Evolutionary conservation across 257 asterid genomes (phyloP).

Genomic region (Solanum clarkiae): DNA sequence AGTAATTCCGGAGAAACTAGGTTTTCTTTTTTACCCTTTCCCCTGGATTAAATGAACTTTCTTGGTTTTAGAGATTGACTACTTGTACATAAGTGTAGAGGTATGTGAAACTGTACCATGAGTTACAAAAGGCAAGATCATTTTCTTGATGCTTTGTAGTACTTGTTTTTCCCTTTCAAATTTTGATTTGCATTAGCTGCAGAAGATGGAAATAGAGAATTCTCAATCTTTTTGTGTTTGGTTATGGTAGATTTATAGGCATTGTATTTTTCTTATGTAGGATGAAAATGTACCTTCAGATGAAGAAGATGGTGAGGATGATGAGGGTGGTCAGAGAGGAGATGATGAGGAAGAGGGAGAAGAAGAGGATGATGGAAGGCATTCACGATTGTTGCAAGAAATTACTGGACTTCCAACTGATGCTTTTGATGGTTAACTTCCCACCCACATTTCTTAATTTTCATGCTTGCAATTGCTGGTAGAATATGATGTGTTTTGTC

Average conservation of each 20-base stretch:
- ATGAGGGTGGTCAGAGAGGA: constrained; percentile 10
- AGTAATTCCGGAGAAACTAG: not conserved
- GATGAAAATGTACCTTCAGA: constrained; percentile 76
- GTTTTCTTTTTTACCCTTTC: too few species aligned
- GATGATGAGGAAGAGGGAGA: constrained; percentile 6
- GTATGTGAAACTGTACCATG: not conserved
- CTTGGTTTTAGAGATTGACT: not conserved
- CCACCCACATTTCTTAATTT: not conserved
- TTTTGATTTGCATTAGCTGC: not conserved
- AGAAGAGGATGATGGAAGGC: constrained; percentile 42
- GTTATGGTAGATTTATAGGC: not conserved
- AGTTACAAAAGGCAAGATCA: not conserved
- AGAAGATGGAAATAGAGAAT: not conserved
- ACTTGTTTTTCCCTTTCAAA: not conserved
- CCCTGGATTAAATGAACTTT: not conserved
- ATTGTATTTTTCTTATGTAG: constrained; percentile 11
- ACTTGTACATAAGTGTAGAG: not conserved
- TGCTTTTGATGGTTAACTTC: constrained; percentile 53
- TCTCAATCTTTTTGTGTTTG: not conserved
- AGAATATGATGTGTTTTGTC: not conserved
- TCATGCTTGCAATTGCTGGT: not conserved
- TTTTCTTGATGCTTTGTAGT: not conserved
- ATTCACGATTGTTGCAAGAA: constrained; percentile 60
- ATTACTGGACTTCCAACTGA: constrained; percentile 75
- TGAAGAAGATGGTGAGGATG: constrained; percentile 38